Base-by-base conservation (phyloP, 345 rosid species). In the Salix exigua region DNA sequence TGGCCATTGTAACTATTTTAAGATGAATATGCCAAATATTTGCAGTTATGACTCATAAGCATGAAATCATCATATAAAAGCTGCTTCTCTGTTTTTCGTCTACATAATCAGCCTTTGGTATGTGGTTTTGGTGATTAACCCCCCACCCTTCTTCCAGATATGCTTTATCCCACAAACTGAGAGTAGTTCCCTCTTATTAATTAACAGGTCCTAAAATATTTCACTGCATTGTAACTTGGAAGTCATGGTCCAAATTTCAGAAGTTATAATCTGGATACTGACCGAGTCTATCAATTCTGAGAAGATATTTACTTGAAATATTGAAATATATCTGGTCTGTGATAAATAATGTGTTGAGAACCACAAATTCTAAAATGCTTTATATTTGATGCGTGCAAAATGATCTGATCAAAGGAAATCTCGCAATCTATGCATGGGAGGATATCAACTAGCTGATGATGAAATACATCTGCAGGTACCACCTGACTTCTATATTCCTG, bases 401-500 rank as follows among this genome's bases (percentile, higher is more conserved):
- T 19, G 55, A 48, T 50, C 18, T 19, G 55, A 48, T 50, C 18
- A 18, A 18, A 50, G 55, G 55, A 17, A 50, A 18, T 2, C 19
- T 5, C 5, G 9, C 21, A 17, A 18, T 50, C 18, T 50, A 19
- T 50, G 55, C 55, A 17, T 50, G 21, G 21, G 55, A 50, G 19
- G 21, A 17, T 17, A 50, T 50, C 18, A 17, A 50, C 26, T 3
- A 14, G 68, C 12, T 28, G 25, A 35, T 73, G 40, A 83, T 53
- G 51, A 50, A 66, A 42, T 28, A 61, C 66, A 16, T 71, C 13
- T 73, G 71, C 84, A 96, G 99, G 98, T 96, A 81, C 98, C 99
- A 63, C 98, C 98, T 2, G 99, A 96, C 77, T 93, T 96, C 66
- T 91, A 89, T 70, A 86, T 96, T 81, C 99, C 98, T 7, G 98